Evolutionary conservation across 345 rosid species (phyloP).

Genomic region (Erodium maritimum): DNA sequence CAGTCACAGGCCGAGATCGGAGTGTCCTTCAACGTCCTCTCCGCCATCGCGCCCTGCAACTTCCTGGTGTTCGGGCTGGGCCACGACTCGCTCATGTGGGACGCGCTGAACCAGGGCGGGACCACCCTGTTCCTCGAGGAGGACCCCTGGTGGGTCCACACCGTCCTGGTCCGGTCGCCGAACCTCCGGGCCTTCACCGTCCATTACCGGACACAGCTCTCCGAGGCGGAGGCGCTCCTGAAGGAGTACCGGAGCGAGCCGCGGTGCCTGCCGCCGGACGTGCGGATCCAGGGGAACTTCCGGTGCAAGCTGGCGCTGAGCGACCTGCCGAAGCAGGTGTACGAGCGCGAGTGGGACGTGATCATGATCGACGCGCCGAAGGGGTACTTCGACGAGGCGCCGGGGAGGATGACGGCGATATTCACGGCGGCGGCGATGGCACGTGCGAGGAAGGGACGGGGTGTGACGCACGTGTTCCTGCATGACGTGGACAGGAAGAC

Average conservation of each 20-base stretch:
- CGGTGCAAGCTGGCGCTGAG: constrained; percentile 30
- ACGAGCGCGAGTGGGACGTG: constrained; percentile 45
- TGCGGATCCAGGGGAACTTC: constrained; percentile 18
- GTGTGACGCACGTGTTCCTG: constrained; percentile 44
- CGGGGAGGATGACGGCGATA: constrained; percentile 54
- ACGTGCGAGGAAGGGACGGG: constrained; percentile 23
- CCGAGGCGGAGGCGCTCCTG: constrained; percentile 34
- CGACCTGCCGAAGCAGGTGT: constrained; percentile 36
- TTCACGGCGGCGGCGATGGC: constrained; percentile 55
- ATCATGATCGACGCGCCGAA: constrained; percentile 49
- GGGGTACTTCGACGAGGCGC: constrained; percentile 45
- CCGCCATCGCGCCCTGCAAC: constrained; percentile 31
- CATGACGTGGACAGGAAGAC: constrained; percentile 49
- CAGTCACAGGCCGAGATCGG: constrained; percentile 27
- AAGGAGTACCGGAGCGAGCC: constrained; percentile 18
- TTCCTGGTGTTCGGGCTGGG: constrained; percentile 55
- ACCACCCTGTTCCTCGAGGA: constrained; percentile 48
- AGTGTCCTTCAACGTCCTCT: constrained; percentile 30
- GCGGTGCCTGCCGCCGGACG: constrained; percentile 20
- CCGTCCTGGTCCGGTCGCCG: constrained; percentile 20
- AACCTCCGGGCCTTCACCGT: constrained; percentile 23
- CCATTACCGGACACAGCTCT: constrained; percentile 31
- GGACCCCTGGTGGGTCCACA: constrained; percentile 28
- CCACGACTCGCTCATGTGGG: constrained; percentile 53
- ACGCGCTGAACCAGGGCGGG: constrained; percentile 38